Evolutionary conservation across 2,329 filamentous ascomycete genomes (phyloP).

Genomic region (Sporothrix protearum): DNA sequence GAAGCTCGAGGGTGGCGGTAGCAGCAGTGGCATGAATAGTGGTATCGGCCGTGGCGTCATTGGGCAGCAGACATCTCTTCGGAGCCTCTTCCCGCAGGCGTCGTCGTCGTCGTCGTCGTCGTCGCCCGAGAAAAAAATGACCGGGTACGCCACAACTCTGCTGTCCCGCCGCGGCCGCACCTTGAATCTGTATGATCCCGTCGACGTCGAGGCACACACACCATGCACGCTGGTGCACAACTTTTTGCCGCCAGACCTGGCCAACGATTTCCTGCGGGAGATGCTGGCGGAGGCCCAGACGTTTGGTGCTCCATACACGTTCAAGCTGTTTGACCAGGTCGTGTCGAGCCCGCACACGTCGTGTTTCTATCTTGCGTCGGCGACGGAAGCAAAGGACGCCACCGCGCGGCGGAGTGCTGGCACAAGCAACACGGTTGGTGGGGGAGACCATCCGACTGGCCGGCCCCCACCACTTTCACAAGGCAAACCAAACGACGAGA

Average conservation of each 20-base stretch:
- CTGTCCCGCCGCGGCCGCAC: constrained; percentile 73
- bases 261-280: constrained; percentile 70
- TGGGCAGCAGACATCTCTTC: constrained; percentile 62
- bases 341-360: constrained; percentile 82
- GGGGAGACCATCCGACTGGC: not conserved
- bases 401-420: not conserved
- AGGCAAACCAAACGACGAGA: not conserved
- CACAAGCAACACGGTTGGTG: not conserved
- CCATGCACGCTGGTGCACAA: constrained; percentile 92
- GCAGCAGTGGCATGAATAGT: constrained; percentile 29
- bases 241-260: constrained; percentile 69
- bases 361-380: constrained; percentile 72
- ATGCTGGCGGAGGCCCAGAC: constrained; percentile 68
- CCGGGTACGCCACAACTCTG: constrained; percentile 21
- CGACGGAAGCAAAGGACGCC: not conserved
- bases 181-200: constrained; percentile 75
- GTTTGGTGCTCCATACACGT: constrained; percentile 62
- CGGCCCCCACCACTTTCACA: not conserved
- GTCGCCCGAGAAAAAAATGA: constrained; percentile 38
- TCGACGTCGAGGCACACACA: constrained; percentile 76
- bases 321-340: constrained; percentile 82
- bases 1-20: not conserved
- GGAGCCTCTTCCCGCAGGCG: constrained; percentile 33
- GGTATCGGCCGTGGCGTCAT: constrained; percentile 33
- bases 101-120: not conserved